Base-by-base conservation (phyloP, 1,139 yeast genomes). In the Scheffersomyces parashehatae region DNA sequence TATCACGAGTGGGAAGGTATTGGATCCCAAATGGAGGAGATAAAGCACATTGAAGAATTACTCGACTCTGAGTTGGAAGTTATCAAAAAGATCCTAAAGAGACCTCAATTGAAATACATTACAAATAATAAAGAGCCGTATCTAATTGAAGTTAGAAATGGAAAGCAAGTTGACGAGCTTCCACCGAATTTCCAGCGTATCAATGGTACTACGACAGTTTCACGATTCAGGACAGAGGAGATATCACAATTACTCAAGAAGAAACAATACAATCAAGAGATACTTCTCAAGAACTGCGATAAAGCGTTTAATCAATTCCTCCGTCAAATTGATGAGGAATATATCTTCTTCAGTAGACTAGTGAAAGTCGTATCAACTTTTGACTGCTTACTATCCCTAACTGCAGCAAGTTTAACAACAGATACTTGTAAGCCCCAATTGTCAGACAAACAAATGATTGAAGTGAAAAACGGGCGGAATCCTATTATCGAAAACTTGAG, bases 151-250 rank as follows among this genome's bases (percentile, higher is more conserved):
- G 83, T 91, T 0, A 67, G 88, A 39, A 82, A 83, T 50, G 70
- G 79, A 1, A 80, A 66, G 39, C 61, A 79, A 39, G 72, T 78
- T 4, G 78, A 77, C 40, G 64, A 67, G 2, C 64, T 90, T 1
- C 97, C 98, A 0, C 52, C 66, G 1, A 81, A 80, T 45, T 93
- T 97, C 96, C 67, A 84, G 9, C 82, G 88, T 52, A 78, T 86
- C 32, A 85, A 80, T 53, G 84, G 86, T 6, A 88, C 96, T 0
- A 81, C 82, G 47, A 65, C 81, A 2, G 83, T 88, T 3, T 79
- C 89, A 2, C 68, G 97, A 45, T 91, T 82, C 60, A 70, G 93
- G 46, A 74, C 96, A 0, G 88, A 95, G 0, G 68, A 64, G 35
- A 73, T 82, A 1, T 56, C 70, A 1, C 65, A 68, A 13, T 67